Evolutionary conservation across 208 protist species (phyloP).

Genomic region (Herpetomonas muscarum): DNA sequence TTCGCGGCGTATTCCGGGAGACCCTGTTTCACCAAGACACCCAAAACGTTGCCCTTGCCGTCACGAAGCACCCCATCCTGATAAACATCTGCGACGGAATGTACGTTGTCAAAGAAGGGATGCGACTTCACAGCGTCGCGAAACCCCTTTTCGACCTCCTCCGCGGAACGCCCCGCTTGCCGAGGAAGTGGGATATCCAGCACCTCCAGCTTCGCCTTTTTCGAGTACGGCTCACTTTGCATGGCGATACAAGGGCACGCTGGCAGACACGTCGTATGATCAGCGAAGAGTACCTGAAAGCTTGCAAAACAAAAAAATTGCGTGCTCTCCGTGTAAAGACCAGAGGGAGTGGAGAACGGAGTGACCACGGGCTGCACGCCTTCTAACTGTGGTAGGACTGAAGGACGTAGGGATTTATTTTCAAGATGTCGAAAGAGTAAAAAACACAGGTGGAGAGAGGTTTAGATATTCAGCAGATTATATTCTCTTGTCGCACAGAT

Average conservation of each 20-base stretch:
- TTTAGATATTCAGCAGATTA: too few species aligned
- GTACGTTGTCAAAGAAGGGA: conserved; percentile 78
- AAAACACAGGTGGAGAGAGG: too few species aligned
- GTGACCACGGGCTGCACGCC: too few species aligned
- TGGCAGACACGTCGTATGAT: too few species aligned
- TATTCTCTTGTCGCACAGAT: too few species aligned
- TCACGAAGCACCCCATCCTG: conserved; percentile 56
- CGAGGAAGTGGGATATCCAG: conserved; percentile 17
- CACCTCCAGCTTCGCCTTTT: conserved; percentile 35
- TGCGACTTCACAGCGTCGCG: conserved; percentile 67
- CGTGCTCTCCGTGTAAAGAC: too few species aligned
- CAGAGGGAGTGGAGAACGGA: too few species aligned
- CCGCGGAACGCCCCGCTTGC: conserved; percentile 6
- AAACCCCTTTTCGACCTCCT: conserved; percentile 50
- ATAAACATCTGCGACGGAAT: conserved; percentile 67
- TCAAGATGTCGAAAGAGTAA: too few species aligned
- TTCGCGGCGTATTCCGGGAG: conserved; percentile 55
- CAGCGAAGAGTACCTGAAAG: too few species aligned
- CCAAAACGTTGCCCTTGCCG: conserved; percentile 59
- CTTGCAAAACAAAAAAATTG: too few species aligned
- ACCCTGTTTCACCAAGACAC: conserved; percentile 57
- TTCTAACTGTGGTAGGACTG: too few species aligned
- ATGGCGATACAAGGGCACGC: not conserved
- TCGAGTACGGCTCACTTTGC: conserved; percentile 22
- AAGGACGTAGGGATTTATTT: too few species aligned